Percentiles rank a stretch among this genome's conserved stretches.
phyloP scores from a whole-genome alignment of 208 protist species.

The Trypanosoma caninum region DNA sequence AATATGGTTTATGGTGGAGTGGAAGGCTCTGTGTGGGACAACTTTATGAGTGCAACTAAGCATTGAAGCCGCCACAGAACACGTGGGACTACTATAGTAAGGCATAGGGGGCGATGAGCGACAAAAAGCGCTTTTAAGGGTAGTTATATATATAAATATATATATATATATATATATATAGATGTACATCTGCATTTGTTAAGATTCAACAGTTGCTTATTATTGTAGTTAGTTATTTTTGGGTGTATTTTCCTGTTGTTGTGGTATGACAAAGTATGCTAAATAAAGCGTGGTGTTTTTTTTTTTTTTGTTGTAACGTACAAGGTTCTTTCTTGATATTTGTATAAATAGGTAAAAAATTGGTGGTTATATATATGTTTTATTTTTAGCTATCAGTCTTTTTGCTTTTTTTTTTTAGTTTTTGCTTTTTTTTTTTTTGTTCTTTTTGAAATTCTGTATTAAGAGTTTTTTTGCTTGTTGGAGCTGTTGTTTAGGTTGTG shows the following conservation, averaged over 20 bases:
- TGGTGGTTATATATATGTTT: too few species aligned
- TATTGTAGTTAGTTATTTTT: too few species aligned
- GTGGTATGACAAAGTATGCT: too few species aligned
- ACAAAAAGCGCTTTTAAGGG: too few species aligned
- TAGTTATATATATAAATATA: background rate
- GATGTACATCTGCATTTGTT: too few species aligned
- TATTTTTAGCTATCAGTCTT: background rate
- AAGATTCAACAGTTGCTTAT: too few species aligned
- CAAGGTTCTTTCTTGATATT: background rate
- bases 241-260: background rate
- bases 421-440: conserved; percentile 17
- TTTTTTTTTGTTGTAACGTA: background rate
- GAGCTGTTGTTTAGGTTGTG: background rate
- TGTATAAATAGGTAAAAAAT: too few species aligned
- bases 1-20: conserved; percentile 61
- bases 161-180: background rate
- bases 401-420: conserved; percentile 1
- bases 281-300: too few species aligned
- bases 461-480: too few species aligned
- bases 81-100: conserved; percentile 13
- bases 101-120: too few species aligned
- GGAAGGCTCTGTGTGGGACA: conserved; percentile 90
- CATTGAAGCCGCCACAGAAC: too few species aligned
- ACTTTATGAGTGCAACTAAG: too few species aligned
- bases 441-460: background rate